phyloP scores from a whole-genome alignment of 345 rosid genomes.

The Bretschneidera sinensis region DNA sequence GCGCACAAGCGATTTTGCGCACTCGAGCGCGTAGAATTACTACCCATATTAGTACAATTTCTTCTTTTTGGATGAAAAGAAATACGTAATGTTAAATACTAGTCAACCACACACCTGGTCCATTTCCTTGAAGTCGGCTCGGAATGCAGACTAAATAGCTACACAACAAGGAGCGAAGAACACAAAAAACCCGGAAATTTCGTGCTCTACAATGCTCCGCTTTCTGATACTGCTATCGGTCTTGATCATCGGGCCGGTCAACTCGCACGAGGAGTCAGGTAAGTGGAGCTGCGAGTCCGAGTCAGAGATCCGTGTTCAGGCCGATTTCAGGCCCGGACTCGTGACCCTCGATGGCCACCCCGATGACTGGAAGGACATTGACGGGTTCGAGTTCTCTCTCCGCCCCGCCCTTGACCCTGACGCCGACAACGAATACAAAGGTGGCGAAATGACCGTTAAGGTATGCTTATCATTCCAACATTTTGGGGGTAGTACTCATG shows the following conservation, averaged over 20 bases:
- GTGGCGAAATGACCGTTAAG: constrained; percentile 85
- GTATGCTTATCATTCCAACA: constrained; percentile 27
- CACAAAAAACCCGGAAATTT: neutral
- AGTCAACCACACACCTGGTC: neutral
- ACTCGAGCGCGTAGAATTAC: too few relatives aligned
- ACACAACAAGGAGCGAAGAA: neutral
- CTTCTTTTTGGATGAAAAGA: too few relatives aligned
- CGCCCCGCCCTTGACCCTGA: constrained; percentile 91
- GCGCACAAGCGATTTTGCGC: too few relatives aligned
- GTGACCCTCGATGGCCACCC: constrained; percentile 82
- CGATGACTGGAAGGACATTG: constrained; percentile 82
- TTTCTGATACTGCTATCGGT: constrained; percentile 19
- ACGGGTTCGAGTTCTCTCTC: constrained; percentile 72
- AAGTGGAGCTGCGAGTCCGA: constrained; percentile 78
- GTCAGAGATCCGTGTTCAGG: constrained; percentile 51
- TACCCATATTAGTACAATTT: too few relatives aligned
- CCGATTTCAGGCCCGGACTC: constrained; percentile 70
- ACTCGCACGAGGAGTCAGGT: constrained; percentile 84
- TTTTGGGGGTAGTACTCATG: neutral
- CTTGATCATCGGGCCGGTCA: constrained; percentile 24
- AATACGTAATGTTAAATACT: too few relatives aligned
- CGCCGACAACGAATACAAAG: constrained; percentile 64
- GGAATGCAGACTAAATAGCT: neutral
- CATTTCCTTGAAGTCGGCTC: neutral
- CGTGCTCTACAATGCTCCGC: constrained; percentile 25